Base-by-base conservation (phyloP, 2,329 filamentous ascomycete genomes). In the Paecilomyces sp. region DNA sequence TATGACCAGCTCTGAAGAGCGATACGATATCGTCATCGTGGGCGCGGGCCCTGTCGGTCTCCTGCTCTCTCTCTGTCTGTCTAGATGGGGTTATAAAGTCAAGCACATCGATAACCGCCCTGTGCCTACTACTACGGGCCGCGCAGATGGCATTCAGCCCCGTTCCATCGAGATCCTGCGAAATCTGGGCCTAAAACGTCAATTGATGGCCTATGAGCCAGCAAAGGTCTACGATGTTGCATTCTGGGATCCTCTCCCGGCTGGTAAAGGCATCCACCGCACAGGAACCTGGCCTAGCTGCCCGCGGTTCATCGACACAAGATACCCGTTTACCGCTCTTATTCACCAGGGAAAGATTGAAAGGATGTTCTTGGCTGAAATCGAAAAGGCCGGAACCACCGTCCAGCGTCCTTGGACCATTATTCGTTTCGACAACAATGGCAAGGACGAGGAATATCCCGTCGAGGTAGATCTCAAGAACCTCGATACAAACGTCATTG, bases 61-160 rank as follows among this genome's bases (percentile, higher is more conserved):
- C 60, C 87, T 95, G 77, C 83, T 96, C 25, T 94, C 91, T 8
- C 92, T 92, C 31, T 93, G 90, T 72, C 83, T 97, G 62, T 90
- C 91, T 62, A 83, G 92, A 79, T 96, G 92, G 91, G 92, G 92
- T 22, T 97, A 96, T 81, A 91, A 86, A 74, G 91, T 97, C 75
- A 96, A 93, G 80, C 91, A 96, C 77, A 91, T 96, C 70, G 92
- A 96, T 77, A 96, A 95, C 76, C 84, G 92, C 61, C 82, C 91
- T 1, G 89, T 93, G 69, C 92, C 92, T 15, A 96, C 92, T 12
- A 79, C 85, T 2, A 96, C 91, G 22, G 92, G 92, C 57, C 89
- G 92, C 64, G 92, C 92, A 59, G 92, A 96, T 76, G 92, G 91
- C 63, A 95, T 97, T 60, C 92, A 96, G 77, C 92, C 92, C 41